Conservation (phyloP, 163 green algal species). For the Chlamydomonas reinhardtii region DNA sequence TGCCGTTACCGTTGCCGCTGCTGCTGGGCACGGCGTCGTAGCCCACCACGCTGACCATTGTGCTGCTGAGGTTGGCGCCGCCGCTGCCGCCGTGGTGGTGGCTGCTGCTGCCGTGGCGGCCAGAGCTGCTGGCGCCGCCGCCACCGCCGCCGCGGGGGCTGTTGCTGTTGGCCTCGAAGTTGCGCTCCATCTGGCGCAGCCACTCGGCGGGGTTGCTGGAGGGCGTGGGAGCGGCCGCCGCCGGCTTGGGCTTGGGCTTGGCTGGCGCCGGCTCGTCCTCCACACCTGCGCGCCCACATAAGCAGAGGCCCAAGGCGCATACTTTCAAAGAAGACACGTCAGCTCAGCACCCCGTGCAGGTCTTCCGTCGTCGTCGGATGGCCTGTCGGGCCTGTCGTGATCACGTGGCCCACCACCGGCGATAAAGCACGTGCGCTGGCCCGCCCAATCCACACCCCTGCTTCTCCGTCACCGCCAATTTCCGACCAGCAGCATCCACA, state of each 20-base stretch:
- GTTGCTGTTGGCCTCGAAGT: constrained; percentile 43
- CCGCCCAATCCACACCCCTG: too few relatives aligned
- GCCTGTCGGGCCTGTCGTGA: too few relatives aligned
- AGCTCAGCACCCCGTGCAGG: too few relatives aligned
- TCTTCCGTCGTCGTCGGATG: too few relatives aligned
- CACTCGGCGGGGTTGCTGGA: constrained; percentile 37
- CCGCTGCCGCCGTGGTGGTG: neutral
- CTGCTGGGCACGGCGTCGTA: constrained; percentile 50
- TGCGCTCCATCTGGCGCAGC: constrained; percentile 62
- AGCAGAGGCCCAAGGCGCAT: too few relatives aligned
- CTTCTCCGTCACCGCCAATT: too few relatives aligned
- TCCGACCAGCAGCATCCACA: too few relatives aligned
- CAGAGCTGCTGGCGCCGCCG: neutral
- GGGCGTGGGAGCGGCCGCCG: neutral
- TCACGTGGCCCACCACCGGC: too few relatives aligned
- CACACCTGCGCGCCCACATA: constrained; percentile 56
- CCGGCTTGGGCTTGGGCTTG: neutral
- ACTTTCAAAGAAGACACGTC: too few relatives aligned
- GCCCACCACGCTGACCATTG: constrained; percentile 63
- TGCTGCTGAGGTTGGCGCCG: constrained; percentile 7
- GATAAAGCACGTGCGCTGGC: too few relatives aligned
- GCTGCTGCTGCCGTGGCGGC: neutral
- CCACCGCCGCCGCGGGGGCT: neutral
- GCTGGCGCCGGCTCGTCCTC: constrained; percentile 54
- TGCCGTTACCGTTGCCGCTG: constrained; percentile 25